Percentiles rank a stretch among this genome's conserved stretches.
Evolutionary conservation across 192 early-diverging fungal genomes (phyloP).

Genomic region (Chytriomyces sp.): DNA sequence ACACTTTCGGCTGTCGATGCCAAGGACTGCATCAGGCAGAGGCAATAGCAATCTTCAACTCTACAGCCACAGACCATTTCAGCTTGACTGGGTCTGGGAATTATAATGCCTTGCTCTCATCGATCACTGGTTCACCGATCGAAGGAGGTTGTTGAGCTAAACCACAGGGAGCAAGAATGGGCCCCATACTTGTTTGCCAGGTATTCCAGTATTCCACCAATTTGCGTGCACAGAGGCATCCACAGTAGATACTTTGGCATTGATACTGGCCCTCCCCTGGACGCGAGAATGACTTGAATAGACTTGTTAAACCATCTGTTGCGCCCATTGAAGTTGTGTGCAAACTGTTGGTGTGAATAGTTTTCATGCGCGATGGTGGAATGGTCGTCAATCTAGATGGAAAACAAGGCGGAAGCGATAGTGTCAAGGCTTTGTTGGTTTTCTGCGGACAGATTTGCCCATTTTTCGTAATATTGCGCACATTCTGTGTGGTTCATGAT

Average conservation of each 20-base stretch:
- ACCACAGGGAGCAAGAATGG: too few species aligned
- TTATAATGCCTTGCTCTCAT: too few species aligned
- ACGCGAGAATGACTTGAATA: conserved; percentile 82
- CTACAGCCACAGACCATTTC: conserved; percentile 66
- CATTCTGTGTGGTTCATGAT: conserved; percentile 83
- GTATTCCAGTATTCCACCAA: conserved; percentile 74
- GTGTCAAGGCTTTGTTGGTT: conserved; percentile 61
- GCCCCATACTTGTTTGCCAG: conserved; percentile 61
- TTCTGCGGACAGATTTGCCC: conserved; percentile 28
- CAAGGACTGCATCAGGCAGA: conserved; percentile 52
- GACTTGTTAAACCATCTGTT: conserved; percentile 99
- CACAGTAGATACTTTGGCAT: conserved; percentile 77
- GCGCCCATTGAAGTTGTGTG: conserved; percentile 72
- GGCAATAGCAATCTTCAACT: conserved; percentile 59
- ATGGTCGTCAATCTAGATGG: conserved; percentile 85
- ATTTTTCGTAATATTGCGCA: conserved; percentile 47
- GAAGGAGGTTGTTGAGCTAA: too few species aligned
- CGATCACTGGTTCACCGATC: too few species aligned
- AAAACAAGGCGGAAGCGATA: conserved; percentile 83
- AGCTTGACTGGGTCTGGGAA: conserved; percentile 61
- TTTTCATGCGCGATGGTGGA: conserved; percentile 62
- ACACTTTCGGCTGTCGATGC: conserved; percentile 69
- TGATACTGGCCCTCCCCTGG: conserved; percentile 86
- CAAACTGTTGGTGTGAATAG: conserved; percentile 67
- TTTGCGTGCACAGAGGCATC: conserved; percentile 83